A percentile compares a stretch with the other conserved stretches of the same genome.
These are phyloP conservation scores for Marsdenia floribunda DNA, from an alignment of 257 asterid genomes.

Conservation along the genomic window DNA sequence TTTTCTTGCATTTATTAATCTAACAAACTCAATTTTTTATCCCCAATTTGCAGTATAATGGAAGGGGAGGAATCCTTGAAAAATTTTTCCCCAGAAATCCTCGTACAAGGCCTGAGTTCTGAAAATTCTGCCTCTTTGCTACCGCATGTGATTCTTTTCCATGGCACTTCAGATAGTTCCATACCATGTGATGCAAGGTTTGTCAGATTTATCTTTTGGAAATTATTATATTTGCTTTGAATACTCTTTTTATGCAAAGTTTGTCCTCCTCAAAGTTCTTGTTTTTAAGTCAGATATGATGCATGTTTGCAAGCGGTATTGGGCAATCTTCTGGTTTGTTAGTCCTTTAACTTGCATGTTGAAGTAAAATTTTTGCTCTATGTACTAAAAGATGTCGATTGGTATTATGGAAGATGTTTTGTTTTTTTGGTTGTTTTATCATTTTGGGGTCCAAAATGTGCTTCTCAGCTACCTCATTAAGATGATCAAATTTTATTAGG, in stretches of 20 bases:
- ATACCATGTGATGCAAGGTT: slow-evolving; percentile 82
- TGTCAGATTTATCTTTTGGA: slow-evolving; percentile 19
- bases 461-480: not conserved
- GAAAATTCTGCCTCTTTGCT: slow-evolving; percentile 42
- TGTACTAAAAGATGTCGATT: not conserved
- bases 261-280: not conserved
- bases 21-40: slow-evolving; percentile 6
- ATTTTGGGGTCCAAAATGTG: not conserved
- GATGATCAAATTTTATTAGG: not conserved
- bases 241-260: not conserved
- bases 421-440: not conserved
- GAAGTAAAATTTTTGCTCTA: not conserved
- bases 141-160: slow-evolving; percentile 70
- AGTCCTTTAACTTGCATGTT: not conserved
- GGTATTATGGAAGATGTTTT: not conserved
- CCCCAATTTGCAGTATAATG: slow-evolving; percentile 62
- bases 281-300: not conserved
- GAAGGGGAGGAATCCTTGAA: slow-evolving; percentile 81
- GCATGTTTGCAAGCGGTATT: not conserved
- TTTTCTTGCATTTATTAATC: slow-evolving; percentile 2
- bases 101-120: slow-evolving; percentile 42
- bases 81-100: slow-evolving; percentile 74
- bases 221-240: not conserved
- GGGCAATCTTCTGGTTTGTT: not conserved
- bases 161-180: slow-evolving; percentile 79